Evolutionary conservation across 306 rosid species (phyloP).

Genomic region (Begonia fuchsioides): DNA sequence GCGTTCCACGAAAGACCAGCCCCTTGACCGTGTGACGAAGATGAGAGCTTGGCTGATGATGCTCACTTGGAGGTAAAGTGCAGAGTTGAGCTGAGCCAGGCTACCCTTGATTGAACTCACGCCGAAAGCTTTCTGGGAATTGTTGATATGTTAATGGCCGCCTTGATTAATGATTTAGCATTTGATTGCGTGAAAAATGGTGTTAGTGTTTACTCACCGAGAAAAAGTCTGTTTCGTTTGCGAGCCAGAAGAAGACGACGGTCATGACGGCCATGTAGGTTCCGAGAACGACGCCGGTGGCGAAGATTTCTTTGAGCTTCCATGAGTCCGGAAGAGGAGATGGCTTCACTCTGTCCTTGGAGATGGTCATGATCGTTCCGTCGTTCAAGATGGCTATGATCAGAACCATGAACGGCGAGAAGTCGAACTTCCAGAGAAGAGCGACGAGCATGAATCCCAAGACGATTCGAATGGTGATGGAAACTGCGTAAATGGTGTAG

Average conservation of each 20-base stretch:
- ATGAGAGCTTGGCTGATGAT: slow-evolving; percentile 1
- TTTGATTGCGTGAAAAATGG: not conserved
- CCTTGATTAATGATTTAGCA: not conserved
- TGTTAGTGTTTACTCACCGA: slow-evolving; percentile 14
- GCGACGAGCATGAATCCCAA: slow-evolving; percentile 49
- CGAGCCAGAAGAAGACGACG: slow-evolving; percentile 35
- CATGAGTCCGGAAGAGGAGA: slow-evolving; percentile 54
- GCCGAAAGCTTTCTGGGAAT: not conserved
- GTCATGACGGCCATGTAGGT: slow-evolving; percentile 46
- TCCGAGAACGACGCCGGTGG: slow-evolving; percentile 42
- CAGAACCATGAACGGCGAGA: slow-evolving; percentile 55
- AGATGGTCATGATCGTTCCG: slow-evolving; percentile 62
- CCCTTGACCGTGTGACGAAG: not conserved
- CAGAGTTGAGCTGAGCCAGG: slow-evolving; percentile 29
- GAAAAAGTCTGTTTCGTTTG: slow-evolving; percentile 30
- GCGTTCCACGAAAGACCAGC: slow-evolving; percentile 1
- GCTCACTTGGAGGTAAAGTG: slow-evolving; percentile 49
- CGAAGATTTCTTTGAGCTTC: slow-evolving; percentile 49
- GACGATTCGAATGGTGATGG: slow-evolving; percentile 57
- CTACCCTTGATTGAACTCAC: not conserved
- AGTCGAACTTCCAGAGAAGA: slow-evolving; percentile 45
- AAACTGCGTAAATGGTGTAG: slow-evolving; percentile 31
- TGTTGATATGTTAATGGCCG: not conserved
- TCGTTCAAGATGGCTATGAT: slow-evolving; percentile 47
- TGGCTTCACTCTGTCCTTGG: slow-evolving; percentile 49